A percentile compares a stretch with the other conserved stretches of the same genome.
phyloP scores from a whole-genome alignment of 495 filamentous ascomycete genomes.

The Hypoxylon lienhwacheense region DNA sequence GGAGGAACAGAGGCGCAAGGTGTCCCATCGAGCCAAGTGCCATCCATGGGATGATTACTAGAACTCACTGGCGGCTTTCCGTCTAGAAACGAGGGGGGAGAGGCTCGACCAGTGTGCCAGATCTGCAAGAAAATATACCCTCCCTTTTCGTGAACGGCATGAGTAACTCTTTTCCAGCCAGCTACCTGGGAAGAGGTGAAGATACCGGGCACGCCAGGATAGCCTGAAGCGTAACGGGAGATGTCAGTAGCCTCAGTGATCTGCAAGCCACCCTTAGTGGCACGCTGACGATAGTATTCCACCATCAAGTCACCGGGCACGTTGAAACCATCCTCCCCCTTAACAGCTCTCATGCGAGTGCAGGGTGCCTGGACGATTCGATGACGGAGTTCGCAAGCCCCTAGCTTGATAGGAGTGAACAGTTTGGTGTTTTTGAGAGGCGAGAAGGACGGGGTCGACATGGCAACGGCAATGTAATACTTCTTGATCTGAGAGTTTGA shows the following conservation, averaged over 20 bases:
- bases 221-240: slow-evolving; percentile 53
- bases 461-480: slow-evolving; percentile 1
- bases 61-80: slow-evolving; percentile 42
- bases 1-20: slow-evolving; percentile 52
- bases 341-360: slow-evolving; percentile 44
- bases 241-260: slow-evolving; percentile 68
- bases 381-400: slow-evolving; percentile 33
- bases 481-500: no score
- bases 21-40: slow-evolving; percentile 30
- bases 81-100: slow-evolving; percentile 45
- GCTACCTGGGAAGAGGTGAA: slow-evolving; percentile 59
- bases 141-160: slow-evolving; percentile 64
- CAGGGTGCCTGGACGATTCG: slow-evolving; percentile 40
- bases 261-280: slow-evolving; percentile 57
- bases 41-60: slow-evolving; percentile 31
- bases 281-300: slow-evolving; percentile 61
- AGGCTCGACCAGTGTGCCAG: slow-evolving; percentile 63
- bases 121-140: slow-evolving; percentile 65
- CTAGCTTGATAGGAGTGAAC: slow-evolving; percentile 41
- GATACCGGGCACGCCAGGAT: slow-evolving; percentile 61
- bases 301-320: slow-evolving; percentile 51
- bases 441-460: slow-evolving; percentile 29
- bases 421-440: slow-evolving; percentile 30
- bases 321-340: slow-evolving; percentile 39
- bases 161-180: slow-evolving; percentile 62